Base-by-base conservation (phyloP, 495 filamentous ascomycete genomes). In the Penicillium subrubescens region DNA sequence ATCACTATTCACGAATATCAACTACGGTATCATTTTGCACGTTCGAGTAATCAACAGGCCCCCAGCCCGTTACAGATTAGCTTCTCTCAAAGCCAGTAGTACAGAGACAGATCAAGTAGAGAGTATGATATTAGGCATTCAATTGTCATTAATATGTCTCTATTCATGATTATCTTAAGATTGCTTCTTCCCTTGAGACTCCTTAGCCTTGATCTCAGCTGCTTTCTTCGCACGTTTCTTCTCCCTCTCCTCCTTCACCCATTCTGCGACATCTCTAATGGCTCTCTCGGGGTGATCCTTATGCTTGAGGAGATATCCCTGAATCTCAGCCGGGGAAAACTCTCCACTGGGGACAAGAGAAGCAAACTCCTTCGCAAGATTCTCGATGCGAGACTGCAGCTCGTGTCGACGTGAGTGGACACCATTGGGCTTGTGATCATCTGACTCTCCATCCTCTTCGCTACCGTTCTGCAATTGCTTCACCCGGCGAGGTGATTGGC, bases 271-370 rank as follows among this genome's bases (percentile, higher is more conserved):
- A 17, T 83, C 83, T 8, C 78, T 76, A 14, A 91, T 83, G 17
- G 88, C 88, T 31, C 58, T 74, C 61, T 88, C 82, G 21, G 90
- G 88, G 59, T 82, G 73, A 35, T 81, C 77, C 79, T 91, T 92
- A 67, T 92, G 79, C 71, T 85, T 87, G 50, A 93, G 77, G 27
- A 93, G 79, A 67, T 86, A 90, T 5, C 90, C 90, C 74, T 94
- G 91, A 37, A 94, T 86, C 78, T 93, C 91, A 12, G 91, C 91
- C 0, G 91, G 89, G 19, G 84, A 87, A 66, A 93, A 90, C 63
- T 85, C 85, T 25, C 81, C 79, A 21, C 79, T 80, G 0, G 92
- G 92, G 14, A 96, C 75, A 43, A 75, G 70, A 10, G 74, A 67
- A 0, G 90, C 85, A 71, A 96, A 94, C 50, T 84, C 69, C 2